Evolutionary conservation across 495 filamentous ascomycete genomes (phyloP), one percentile per base, ranked within the genome.

Genomic region (Massariosphaeria phaeospora): DNA sequence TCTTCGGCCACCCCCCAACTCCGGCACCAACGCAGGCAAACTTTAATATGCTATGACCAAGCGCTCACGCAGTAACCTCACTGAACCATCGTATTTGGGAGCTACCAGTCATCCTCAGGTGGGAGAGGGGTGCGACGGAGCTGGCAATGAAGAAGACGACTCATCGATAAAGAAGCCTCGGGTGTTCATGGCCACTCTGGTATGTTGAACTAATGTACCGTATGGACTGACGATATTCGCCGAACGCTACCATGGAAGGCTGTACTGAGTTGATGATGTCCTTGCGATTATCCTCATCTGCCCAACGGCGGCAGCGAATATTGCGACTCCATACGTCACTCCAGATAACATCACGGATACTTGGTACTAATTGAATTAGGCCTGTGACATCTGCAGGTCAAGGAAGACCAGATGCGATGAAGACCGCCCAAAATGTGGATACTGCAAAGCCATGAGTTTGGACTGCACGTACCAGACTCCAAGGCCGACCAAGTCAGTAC

Each of bases 351-450:
- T 44, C 6, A 20, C 52, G 1, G 3, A 0, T 4, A 4, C 5
- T 23, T 18, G 13, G 7, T 40, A 15, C 4, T 59, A 31, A n/a
- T 47, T 3, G 35, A 23, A 11, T 27, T 21, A 62, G 59, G 60
- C 60, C 2, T 63, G 61, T 23, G 52, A 63, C 24, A 47, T 10
- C 17, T 63, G 61, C 26, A n/a, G 61, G 15, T 13, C 43, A 5
- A 41, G 49, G 20, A 63, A 63, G 40, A 59, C 50, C 1, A 24
- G 61, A 55, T 63, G 61, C 27, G 61, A 63, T 40, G 61, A 63
- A 33, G 61, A 60, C 34, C 43, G 56, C 5, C 61, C 61, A 8
- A 39, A 38, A 51, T 63, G 61, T 35, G 61, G 61, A n/a, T 57
- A 41, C 25, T 63, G 61, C 45, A 59, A 51, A 31, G 33, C 35